Evolutionary conservation across 2,329 filamentous ascomycete genomes (phyloP).

Genomic region (Claviceps purpurea): DNA sequence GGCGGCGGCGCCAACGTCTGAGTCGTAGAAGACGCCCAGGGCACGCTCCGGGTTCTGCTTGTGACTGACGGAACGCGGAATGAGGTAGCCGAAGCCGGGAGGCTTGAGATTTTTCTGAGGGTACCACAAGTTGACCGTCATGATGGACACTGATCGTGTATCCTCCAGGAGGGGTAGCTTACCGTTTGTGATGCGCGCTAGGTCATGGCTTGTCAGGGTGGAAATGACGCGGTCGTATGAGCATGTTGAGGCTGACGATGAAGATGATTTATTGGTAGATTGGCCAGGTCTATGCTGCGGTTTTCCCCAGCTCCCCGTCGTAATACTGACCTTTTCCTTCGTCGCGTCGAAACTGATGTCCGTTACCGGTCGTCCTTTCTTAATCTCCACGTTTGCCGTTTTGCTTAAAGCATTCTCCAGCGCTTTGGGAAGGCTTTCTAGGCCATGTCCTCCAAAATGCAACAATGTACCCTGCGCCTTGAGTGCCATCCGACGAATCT

Average conservation of each 20-base stretch:
- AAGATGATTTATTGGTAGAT: background rate
- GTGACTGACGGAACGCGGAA: slow-evolving; percentile 58
- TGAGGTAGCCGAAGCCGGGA: slow-evolving; percentile 79
- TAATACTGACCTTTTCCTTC: slow-evolving; percentile 22
- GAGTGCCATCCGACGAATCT: slow-evolving; percentile 19
- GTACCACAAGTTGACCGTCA: slow-evolving; percentile 88
- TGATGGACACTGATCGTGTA: slow-evolving; percentile 62
- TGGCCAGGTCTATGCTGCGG: background rate
- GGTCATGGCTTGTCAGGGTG: slow-evolving; percentile 40
- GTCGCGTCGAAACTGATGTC: slow-evolving; percentile 27
- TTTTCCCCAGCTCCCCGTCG: slow-evolving; percentile 1
- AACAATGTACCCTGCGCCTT: slow-evolving; percentile 18
- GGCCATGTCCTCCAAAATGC: slow-evolving; percentile 37
- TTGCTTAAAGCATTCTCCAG: slow-evolving; percentile 36
- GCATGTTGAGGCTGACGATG: background rate
- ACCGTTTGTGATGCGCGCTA: slow-evolving; percentile 23
- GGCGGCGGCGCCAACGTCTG: slow-evolving; percentile 35
- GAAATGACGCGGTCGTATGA: slow-evolving; percentile 48
- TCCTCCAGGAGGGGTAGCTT: slow-evolving; percentile 35
- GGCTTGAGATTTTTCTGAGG: slow-evolving; percentile 47
- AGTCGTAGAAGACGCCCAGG: slow-evolving; percentile 88
- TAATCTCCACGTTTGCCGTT: slow-evolving; percentile 47
- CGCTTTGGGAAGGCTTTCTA: slow-evolving; percentile 44
- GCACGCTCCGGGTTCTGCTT: slow-evolving; percentile 69
- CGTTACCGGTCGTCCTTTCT: slow-evolving; percentile 33